A percentile compares a stretch with the other conserved stretches of the same genome.
phyloP scores from a whole-genome alignment of 164 flowering plant genomes.

The Amborella trichopoda region DNA sequence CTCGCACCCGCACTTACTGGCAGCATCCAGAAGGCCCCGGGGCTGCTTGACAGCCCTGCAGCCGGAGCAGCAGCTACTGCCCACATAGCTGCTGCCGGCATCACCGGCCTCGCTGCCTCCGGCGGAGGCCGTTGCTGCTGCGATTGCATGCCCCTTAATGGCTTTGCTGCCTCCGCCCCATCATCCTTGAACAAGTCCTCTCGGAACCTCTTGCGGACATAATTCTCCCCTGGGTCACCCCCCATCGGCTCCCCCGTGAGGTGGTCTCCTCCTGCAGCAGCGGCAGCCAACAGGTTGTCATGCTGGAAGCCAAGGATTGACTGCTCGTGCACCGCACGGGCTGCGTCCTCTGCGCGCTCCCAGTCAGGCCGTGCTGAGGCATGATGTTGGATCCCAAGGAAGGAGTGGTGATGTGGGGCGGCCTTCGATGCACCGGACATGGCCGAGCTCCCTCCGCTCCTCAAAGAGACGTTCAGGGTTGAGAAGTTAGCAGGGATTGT shows the following conservation, averaged over 20 bases:
- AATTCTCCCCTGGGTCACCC: slow-evolving; percentile 22
- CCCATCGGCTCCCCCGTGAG: slow-evolving; percentile 24
- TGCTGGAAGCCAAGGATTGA: slow-evolving; percentile 43
- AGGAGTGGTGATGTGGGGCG: slow-evolving; percentile 36
- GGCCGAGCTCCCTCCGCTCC: slow-evolving; percentile 45
- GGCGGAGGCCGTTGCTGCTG: slow-evolving; percentile 4
- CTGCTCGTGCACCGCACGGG: slow-evolving; percentile 13
- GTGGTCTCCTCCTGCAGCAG: slow-evolving; percentile 18
- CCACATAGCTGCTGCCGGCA: slow-evolving; percentile 59
- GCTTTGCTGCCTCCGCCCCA: neutral
- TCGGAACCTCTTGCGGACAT: slow-evolving; percentile 49
- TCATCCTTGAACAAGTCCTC: slow-evolving; percentile 59
- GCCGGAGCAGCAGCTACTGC: slow-evolving; percentile 38
- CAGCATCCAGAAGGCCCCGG: slow-evolving; percentile 58
- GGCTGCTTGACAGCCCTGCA: slow-evolving; percentile 19
- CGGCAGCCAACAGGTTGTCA: neutral
- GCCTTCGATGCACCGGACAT: slow-evolving; percentile 62
- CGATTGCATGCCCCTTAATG: slow-evolving; percentile 1
- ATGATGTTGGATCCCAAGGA: slow-evolving; percentile 16
- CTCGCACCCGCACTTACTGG: slow-evolving; percentile 29
- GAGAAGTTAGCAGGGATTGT: slow-evolving; percentile 84
- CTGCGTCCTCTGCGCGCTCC: slow-evolving; percentile 3
- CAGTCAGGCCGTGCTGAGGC: neutral
- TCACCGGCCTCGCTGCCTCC: slow-evolving; percentile 1
- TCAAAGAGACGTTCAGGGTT: slow-evolving; percentile 49